Base-by-base conservation (phyloP, 1,139 yeast species). In the Candida anutae region DNA sequence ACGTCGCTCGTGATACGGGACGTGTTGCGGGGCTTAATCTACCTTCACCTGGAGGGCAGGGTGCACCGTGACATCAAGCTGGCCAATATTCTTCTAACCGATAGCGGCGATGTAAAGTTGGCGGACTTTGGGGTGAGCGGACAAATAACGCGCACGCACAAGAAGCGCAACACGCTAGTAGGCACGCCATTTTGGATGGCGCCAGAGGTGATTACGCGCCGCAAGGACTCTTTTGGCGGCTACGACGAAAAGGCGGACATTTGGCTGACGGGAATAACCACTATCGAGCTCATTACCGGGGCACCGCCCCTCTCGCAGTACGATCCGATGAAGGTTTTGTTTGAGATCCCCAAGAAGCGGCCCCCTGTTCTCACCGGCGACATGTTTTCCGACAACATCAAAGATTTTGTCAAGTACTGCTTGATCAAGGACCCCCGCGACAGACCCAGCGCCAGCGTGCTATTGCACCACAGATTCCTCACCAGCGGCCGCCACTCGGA, bases 151-250 rank as follows among this genome's bases (percentile, higher is more conserved):
- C 60, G 72, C 22, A 74, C 83, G 1, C 61, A 64, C 27, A 63
- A 68, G 29, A 73, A 71, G 38, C 70, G 77, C 38, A 65, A 72
- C 34, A 83, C 94, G 0, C 78, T 83, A 61, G 94, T 83, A 20
- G 95, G 95, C 0, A 83, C 94, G 0, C 94, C 94, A 13, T 82
- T 74, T 50, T 84, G 94, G 94, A 84, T 84, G 94, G 94, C 94
- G 0, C 95, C 94, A 0, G 95, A 84, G 46, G 80, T 83, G 17
- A 78, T 84, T 15, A 46, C 58, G 4, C 55, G 70, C 31, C 52
- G 53, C 12, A 84, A 84, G 1, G 79, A 81, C 43, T 80, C 81
- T 44, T 79, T 75, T 38, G 52, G 52, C 9, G 88, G 88, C 1
- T 81, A 84, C 45, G 68, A 81, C 46, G 81, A 77, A 40, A 82